Evolutionary conservation across 768 basidiomycete species (phyloP).

Genomic region (Mycena sanguinolenta): DNA sequence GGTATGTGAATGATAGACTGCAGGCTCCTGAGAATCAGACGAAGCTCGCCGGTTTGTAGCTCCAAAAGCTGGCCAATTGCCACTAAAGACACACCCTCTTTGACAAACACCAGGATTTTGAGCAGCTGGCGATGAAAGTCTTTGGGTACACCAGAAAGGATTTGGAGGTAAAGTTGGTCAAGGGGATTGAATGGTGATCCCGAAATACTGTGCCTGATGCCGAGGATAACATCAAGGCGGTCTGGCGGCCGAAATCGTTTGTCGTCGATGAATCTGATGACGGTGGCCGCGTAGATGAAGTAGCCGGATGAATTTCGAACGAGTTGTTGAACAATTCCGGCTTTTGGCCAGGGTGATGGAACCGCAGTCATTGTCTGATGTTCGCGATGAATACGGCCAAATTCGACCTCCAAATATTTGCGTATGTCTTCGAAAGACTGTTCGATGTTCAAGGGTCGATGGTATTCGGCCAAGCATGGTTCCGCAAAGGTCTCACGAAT

Average conservation of each 20-base stretch:
- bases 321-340: slow-evolving; percentile 27
- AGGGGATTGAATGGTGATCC: slow-evolving; percentile 3
- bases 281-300: too few species aligned
- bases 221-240: too few species aligned
- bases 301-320: slow-evolving; percentile 17
- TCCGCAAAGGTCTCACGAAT: too few species aligned
- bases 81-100: background rate
- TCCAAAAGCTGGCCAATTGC: slow-evolving; percentile 1
- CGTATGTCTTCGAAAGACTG: slow-evolving; percentile 37
- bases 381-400: too few species aligned
- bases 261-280: too few species aligned
- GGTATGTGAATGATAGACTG: slow-evolving; percentile 4
- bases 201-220: too few species aligned
- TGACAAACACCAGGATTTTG: slow-evolving; percentile 1
- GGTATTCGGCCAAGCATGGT: too few species aligned
- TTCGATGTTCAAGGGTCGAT: slow-evolving; percentile 30
- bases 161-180: slow-evolving; percentile 6
- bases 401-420: slow-evolving; percentile 19
- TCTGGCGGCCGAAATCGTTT: too few species aligned
- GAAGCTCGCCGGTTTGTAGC: background rate
- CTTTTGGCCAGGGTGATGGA: slow-evolving; percentile 38
- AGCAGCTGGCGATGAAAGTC: background rate
- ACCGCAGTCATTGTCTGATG: background rate
- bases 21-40: background rate
- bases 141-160: background rate